These are phyloP conservation scores for Angomonas deanei DNA, from an alignment of 208 protist species.

Conservation along the genomic window DNA sequence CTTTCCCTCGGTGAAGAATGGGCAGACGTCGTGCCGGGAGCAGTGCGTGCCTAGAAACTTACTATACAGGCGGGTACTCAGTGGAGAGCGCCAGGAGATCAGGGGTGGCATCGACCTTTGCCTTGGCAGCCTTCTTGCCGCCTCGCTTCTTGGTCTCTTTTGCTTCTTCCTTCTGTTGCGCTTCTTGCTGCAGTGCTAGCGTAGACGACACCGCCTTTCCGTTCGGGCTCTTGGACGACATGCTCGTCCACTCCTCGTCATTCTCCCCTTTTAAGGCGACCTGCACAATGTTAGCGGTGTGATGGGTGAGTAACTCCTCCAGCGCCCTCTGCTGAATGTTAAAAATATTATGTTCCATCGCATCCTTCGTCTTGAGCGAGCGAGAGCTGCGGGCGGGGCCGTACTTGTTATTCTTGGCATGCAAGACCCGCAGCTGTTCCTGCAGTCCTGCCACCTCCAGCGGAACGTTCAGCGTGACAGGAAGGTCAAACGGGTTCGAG, in stretches of 20 bases:
- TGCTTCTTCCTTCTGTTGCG: constrained; percentile 3
- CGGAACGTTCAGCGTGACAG: constrained; percentile 17
- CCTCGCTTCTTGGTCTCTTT: neutral
- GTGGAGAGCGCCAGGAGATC: neutral
- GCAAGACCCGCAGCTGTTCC: constrained; percentile 16
- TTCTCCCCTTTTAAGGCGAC: constrained; percentile 6
- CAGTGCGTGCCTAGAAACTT: constrained; percentile 64
- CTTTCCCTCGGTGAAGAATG: constrained; percentile 79
- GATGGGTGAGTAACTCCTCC: constrained; percentile 49
- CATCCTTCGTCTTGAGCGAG: constrained; percentile 41
- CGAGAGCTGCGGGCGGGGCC: constrained; percentile 26
- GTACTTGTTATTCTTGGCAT: constrained; percentile 16
- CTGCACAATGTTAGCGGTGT: constrained; percentile 57
- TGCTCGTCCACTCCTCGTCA: constrained; percentile 1
- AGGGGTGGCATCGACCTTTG: neutral
- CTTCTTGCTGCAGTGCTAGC: neutral
- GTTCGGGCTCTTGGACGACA: neutral
- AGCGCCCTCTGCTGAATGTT: constrained; percentile 65
- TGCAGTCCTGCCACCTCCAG: constrained; percentile 16
- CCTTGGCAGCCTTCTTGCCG: constrained; percentile 12
- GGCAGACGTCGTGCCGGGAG: constrained; percentile 61
- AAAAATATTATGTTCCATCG: constrained; percentile 46
- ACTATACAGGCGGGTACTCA: constrained; percentile 35
- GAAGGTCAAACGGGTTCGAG: constrained; percentile 50
- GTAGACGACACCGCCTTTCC: neutral